Percentiles rank a stretch among this genome's conserved stretches.
Conservation (phyloP, 2,329 filamentous ascomycete genomes). For the Trichoderma citrinoviride region DNA sequence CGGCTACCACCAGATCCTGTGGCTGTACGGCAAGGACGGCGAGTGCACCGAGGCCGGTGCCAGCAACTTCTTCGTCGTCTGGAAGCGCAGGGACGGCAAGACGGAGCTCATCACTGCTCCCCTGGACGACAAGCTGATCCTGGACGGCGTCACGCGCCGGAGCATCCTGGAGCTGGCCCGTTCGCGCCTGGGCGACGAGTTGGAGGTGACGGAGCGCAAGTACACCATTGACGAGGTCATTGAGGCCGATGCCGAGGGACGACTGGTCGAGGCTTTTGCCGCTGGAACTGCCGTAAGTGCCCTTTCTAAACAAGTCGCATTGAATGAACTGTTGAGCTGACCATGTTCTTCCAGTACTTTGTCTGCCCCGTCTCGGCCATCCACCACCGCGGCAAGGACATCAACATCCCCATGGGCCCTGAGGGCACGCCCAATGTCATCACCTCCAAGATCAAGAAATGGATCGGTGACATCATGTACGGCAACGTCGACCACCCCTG, state of each 20-base stretch:
- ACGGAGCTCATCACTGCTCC: constrained; percentile 77
- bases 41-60: constrained; percentile 89
- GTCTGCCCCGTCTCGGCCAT: constrained; percentile 66
- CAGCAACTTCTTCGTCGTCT: constrained; percentile 87
- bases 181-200: constrained; percentile 55
- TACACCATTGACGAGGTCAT: constrained; percentile 79
- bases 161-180: constrained; percentile 73
- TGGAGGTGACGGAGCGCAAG: constrained; percentile 75
- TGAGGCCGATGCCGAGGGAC: constrained; percentile 69
- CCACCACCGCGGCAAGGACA: constrained; percentile 63
- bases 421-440: constrained; percentile 50
- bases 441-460: constrained; percentile 62
- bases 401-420: constrained; percentile 59
- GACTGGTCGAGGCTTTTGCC: constrained; percentile 80
- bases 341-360: constrained; percentile 56
- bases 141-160: constrained; percentile 83
- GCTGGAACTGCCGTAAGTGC: constrained; percentile 76
- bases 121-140: constrained; percentile 76
- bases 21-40: constrained; percentile 77
- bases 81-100: constrained; percentile 54
- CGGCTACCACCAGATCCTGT: constrained; percentile 89
- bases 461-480: constrained; percentile 73
- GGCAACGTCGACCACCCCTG: constrained; percentile 66
- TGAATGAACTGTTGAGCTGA: constrained; percentile 24
- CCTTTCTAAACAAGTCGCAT: not conserved